Base-by-base conservation (phyloP, 306 rosid species). In the Gleditsia sinensis region DNA sequence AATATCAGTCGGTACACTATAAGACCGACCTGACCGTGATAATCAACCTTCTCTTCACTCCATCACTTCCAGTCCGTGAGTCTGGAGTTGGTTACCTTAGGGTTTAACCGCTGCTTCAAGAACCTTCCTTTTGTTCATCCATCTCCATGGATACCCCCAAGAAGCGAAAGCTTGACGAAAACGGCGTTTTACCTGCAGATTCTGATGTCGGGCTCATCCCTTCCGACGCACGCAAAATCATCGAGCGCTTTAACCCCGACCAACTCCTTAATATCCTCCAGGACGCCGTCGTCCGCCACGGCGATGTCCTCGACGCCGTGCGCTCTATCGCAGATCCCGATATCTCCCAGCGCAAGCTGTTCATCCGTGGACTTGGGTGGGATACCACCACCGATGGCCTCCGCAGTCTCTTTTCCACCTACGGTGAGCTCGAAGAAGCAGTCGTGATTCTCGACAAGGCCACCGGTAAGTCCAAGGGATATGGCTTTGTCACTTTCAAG, bases 301-400 rank as follows among this genome's bases (percentile, higher is more conserved):
- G 67, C 0, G 99, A 95, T 57, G 96, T 95, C 6, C 98, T 95
- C 9, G 81, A 86, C 39, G 85, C 98, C 28, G 96, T 83, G 6
- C 88, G 99, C 2, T 69, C 90, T 3, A 42, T 88, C 16, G 96
- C 93, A 0, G 98, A 95, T 53, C 48, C 88, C 1, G 99, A 92
- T 34, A 76, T 84, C 36, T 64, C 99, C 4, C 99, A 87, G 83
- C 98, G 99, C 3, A 95, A 95, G 89, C 89, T 95, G 30, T 95
- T 95, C 80, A 77, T 95, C 76, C 93, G 99, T 1, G 99, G 99
- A 23, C 97, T 95, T 13, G 97, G 99, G 1, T 95, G 96, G 91
- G 99, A 95, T 56, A 95, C 99, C 23, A 87, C 96, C 67, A 87
- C 96, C 10, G 99, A 95, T 2, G 92, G 96, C 48, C 95, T 95